phyloP scores from a whole-genome alignment of 805 yeast species.

The Pichia cabralensis region DNA sequence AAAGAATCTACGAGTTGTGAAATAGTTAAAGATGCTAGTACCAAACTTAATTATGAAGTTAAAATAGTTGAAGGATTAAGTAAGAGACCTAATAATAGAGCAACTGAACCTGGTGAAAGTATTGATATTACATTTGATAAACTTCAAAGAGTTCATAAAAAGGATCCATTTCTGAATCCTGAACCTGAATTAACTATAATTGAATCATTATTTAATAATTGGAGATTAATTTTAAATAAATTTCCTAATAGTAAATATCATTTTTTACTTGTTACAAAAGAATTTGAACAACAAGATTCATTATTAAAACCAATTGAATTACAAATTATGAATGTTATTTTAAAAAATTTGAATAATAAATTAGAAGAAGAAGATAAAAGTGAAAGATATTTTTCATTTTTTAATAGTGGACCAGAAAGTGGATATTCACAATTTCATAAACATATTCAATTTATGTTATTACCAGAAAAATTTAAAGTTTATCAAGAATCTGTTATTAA shows the following conservation, averaged over 20 bases:
- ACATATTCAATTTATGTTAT: constrained; percentile 76
- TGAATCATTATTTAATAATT: constrained; percentile 39
- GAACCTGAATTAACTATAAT: constrained; percentile 65
- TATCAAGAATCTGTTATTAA: constrained; percentile 45
- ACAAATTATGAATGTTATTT: constrained; percentile 42
- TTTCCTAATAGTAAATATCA: constrained; percentile 79
- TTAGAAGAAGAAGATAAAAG: constrained; percentile 14
- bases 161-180: constrained; percentile 72
- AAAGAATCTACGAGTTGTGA: constrained; percentile 13
- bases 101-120: constrained; percentile 21
- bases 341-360: constrained; percentile 38
- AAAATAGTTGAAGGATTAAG: constrained; percentile 26
- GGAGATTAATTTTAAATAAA: constrained; percentile 70
- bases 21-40: constrained; percentile 15
- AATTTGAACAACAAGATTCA: constrained; percentile 60
- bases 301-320: constrained; percentile 70
- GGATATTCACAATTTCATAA: constrained; percentile 96
- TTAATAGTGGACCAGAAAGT: constrained; percentile 76
- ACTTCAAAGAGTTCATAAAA: constrained; percentile 24
- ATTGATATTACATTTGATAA: constrained; percentile 29
- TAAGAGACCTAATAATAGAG: constrained; percentile 27
- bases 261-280: constrained; percentile 66
- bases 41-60: constrained; percentile 22
- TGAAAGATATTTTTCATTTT: constrained; percentile 83
- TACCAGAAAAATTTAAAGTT: constrained; percentile 50